A percentile compares a stretch with the other conserved stretches of the same genome.
Evolutionary conservation across 2,329 filamentous ascomycete species (phyloP).

Genomic region (Fusarium tupiense): DNA sequence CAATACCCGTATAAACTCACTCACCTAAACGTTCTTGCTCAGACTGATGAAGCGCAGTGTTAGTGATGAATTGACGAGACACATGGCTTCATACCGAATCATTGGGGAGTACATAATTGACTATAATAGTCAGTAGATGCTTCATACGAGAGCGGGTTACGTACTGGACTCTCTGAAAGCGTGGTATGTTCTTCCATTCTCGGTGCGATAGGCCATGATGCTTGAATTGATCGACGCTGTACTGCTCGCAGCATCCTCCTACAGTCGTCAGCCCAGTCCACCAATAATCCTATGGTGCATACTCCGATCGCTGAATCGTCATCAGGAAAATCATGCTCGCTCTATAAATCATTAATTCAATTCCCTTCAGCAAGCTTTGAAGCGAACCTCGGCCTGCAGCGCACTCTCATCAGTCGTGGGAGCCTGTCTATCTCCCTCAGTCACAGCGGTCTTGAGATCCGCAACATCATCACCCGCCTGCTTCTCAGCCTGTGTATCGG

Average conservation of each 20-base stretch:
- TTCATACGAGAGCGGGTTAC: neutral
- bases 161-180: slow-evolving; percentile 45
- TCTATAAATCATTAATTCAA: neutral
- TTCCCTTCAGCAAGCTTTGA: too few relatives aligned
- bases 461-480: neutral
- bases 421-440: neutral
- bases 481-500: neutral
- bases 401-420: slow-evolving; percentile 9
- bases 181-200: slow-evolving; percentile 53
- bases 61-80: neutral
- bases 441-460: neutral
- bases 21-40: slow-evolving; percentile 47
- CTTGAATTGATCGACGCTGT: slow-evolving; percentile 49
- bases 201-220: slow-evolving; percentile 49
- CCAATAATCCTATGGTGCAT: neutral
- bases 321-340: slow-evolving; percentile 18
- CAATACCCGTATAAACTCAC: rapidly evolving
- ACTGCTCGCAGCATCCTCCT: slow-evolving; percentile 44
- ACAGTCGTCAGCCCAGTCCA: neutral
- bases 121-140: neutral
- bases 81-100: slow-evolving; percentile 37
- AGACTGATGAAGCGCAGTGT: slow-evolving; percentile 25
- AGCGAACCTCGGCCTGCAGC: slow-evolving; percentile 32
- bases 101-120: slow-evolving; percentile 46
- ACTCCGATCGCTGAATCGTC: slow-evolving; percentile 41